Percentiles rank a stretch among this genome's conserved stretches.
Conservation (phyloP, 495 filamentous ascomycete genomes). For the Apiosordaria backusii region DNA sequence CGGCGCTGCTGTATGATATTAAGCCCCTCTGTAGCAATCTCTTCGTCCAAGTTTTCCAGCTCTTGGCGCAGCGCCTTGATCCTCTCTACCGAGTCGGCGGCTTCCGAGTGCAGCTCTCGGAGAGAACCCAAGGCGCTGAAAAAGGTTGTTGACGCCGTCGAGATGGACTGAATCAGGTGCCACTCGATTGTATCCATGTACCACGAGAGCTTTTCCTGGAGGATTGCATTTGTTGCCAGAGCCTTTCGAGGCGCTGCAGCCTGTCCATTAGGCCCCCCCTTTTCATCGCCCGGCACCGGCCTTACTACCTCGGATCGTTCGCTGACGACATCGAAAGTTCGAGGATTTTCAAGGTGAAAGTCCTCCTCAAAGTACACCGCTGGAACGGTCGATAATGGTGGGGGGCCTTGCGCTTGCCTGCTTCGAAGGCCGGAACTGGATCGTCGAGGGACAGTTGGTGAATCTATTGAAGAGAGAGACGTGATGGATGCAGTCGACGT, state of each 20-base stretch:
- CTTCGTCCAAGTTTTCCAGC: slow-evolving; percentile 72
- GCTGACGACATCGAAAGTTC: slow-evolving; percentile 94
- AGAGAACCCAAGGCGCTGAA: slow-evolving; percentile 93
- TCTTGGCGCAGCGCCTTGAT: slow-evolving; percentile 81
- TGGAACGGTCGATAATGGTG: slow-evolving; percentile 89
- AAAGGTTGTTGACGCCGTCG: slow-evolving; percentile 90
- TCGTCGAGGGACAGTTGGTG: slow-evolving; percentile 44
- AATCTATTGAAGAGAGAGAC: slow-evolving; percentile 50
- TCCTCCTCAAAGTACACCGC: slow-evolving; percentile 90
- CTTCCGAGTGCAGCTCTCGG: slow-evolving; percentile 85
- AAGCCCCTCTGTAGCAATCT: slow-evolving; percentile 82
- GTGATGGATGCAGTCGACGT: slow-evolving; percentile 47
- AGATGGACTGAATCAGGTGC: slow-evolving; percentile 94
- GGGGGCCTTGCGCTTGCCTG: slow-evolving; percentile 58
- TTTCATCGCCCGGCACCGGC: slow-evolving; percentile 58
- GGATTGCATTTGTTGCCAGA: slow-evolving; percentile 91
- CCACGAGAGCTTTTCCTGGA: slow-evolving; percentile 99
- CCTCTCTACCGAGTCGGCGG: slow-evolving; percentile 81
- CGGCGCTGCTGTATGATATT: slow-evolving; percentile 80
- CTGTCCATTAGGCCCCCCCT: slow-evolving; percentile 58
- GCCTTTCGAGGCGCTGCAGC: slow-evolving; percentile 70
- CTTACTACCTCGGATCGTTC: slow-evolving; percentile 90
- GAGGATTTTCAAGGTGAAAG: slow-evolving; percentile 93
- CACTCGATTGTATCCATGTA: slow-evolving; percentile 99
- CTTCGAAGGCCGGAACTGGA: slow-evolving; percentile 51